Percentiles rank a stretch among this genome's conserved stretches.
These are phyloP conservation scores for Pluteus cervinus DNA, from an alignment of 768 basidiomycete genomes.

Conservation along the genomic window DNA sequence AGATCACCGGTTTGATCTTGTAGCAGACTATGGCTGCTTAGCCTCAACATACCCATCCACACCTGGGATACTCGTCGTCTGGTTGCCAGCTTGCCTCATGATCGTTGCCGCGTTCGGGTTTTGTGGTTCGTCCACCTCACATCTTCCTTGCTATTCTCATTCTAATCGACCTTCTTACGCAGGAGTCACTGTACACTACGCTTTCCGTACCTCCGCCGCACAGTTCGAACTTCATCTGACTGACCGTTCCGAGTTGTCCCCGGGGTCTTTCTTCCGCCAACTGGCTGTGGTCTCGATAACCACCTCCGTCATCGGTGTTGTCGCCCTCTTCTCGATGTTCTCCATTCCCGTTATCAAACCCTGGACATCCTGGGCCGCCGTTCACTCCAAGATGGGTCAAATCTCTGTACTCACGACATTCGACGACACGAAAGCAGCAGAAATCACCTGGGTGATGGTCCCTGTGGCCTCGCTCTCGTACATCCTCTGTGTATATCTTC, in stretches of 20 bases:
- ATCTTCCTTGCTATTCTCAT: background rate
- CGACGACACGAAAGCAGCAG: conserved; percentile 20
- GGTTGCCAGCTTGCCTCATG: conserved; percentile 39
- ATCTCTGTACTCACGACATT: conserved; percentile 25
- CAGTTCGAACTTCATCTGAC: conserved; percentile 29
- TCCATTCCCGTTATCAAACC: conserved; percentile 22
- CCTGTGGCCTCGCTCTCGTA: conserved; percentile 32
- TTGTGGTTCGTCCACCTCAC: conserved; percentile 27
- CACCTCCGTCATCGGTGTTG: conserved; percentile 33
- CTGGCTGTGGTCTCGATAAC: conserved; percentile 42
- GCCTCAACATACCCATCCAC: conserved; percentile 39
- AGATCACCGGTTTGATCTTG: conserved; percentile 58
- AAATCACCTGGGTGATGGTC: conserved; percentile 34
- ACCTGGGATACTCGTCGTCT: conserved; percentile 35
- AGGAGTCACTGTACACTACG: conserved; percentile 31
- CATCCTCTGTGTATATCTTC: conserved; percentile 25
- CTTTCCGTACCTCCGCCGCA: conserved; percentile 15
- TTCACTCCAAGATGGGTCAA: conserved; percentile 34
- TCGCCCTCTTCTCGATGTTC: conserved; percentile 33
- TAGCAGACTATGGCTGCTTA: conserved; percentile 50
- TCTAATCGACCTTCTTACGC: background rate
- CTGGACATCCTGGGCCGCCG: conserved; percentile 40
- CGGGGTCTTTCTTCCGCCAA: conserved; percentile 50
- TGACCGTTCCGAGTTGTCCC: conserved; percentile 33
- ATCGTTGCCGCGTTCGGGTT: conserved; percentile 34